Evolutionary conservation across 202 grass and related monocot species (phyloP), one percentile per base, ranked within the genome.

Genomic region (Setaria viridis): DNA sequence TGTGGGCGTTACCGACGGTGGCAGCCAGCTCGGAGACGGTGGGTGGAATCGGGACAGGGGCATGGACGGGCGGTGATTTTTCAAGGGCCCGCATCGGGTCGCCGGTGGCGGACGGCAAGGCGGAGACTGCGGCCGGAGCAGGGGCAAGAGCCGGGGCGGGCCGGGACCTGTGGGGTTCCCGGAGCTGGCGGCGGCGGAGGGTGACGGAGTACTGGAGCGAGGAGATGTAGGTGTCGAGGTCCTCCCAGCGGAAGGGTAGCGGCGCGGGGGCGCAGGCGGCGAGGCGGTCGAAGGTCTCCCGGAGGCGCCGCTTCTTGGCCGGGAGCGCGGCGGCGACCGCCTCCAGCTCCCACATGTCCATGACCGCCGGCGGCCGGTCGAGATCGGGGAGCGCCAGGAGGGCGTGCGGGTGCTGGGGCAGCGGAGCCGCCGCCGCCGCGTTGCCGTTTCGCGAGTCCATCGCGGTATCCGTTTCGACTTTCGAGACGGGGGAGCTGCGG

Each of bases 211-310:
- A 74, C 69, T 85, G 69, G 76, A 85, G 51, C 16, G 87, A 89
- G 20, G 69, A 85, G 69, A 85, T 49, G 82, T 89, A 72, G 4
- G 60, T 4, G 76, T 89, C 70, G 76, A 89, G 60, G 53, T 89
- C 82, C 20, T 84, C 87, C 87, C 87, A 89, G 20, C 29, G 78
- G 82, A 89, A 89, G 32, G 81, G 87, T 50, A 89, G 60, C 20
- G 76, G 76, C 11, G 56, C 0, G 2, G 87, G 76, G 76, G 87
- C 30, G 76, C 10, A 29, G 51, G 76, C 87, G 42, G n/a, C 76
- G 19, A 89, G 77, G 54, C 78, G 60, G 34, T 90, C 62, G 64
- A 77, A 85, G 32, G 78, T 74, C 32, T 82, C 77, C 53, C 43
- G 72, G 55, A 90, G 78, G 15, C 70, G 67, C 11, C 32, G 77